Evolutionary conservation across 1,284 basidiomycete genomes (phyloP), one percentile per base, ranked within the genome.

Genomic region (Irpex sp.): DNA sequence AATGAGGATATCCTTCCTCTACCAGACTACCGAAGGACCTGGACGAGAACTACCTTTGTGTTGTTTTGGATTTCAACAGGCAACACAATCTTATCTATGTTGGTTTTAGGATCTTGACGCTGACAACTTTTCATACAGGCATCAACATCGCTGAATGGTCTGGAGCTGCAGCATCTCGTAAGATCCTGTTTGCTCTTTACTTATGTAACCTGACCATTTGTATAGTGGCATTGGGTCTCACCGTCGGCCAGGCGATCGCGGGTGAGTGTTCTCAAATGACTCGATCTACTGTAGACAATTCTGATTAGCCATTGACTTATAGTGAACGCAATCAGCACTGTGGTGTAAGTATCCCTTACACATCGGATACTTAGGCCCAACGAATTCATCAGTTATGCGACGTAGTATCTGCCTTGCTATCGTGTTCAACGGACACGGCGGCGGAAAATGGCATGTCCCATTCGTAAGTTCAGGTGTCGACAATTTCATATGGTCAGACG

Each of bases 81-180:
- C 71, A 19, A 34, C 56, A 17, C 9, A 51, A 21, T 36, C 9
- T 44, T 59, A 13, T 51, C n/a, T 26, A 17, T 59, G 40, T n/a
- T 17, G 17, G 37, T 44, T 56, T 49, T n/a, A 38, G n/a, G 11
- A 31, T 13, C 6, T 13, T 26, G n/a, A 7, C 34, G 21, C 44
- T 26, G 15, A 26, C 6, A 7, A 26, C 8, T 6, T 11, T 17
- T 55, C 34, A 57, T 21, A 61, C 55, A 74, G 73, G 69, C 15
- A 71, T 73, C 59, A 74, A 74, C 57, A 73, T 73, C 56, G 73
- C 72, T 3, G 73, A 74, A 61, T 74, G 73, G 73, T 73, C 71
- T n/a, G 73, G 68, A 3, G 73, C 71, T 21, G 71, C 73, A 8
- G 69, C 72, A 3, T 66, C 69, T 15, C 64, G 73, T 74, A 62